Evolutionary conservation across 2,329 filamentous ascomycete species (phyloP).

Genomic region (Fusarium concolor): DNA sequence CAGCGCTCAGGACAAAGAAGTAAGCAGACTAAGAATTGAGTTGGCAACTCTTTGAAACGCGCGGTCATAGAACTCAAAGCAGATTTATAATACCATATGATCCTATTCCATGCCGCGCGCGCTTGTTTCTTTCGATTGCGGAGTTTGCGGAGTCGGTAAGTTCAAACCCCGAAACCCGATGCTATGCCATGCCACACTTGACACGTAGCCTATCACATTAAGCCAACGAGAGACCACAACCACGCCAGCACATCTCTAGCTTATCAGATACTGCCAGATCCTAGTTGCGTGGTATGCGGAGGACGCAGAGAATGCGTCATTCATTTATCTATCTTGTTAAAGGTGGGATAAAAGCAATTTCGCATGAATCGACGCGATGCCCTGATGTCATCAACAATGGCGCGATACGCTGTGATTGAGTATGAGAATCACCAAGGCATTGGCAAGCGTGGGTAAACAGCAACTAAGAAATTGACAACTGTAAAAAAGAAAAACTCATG

Average conservation of each 20-base stretch:
- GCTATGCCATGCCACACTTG: conserved; percentile 14
- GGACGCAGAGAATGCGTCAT: conserved; percentile 32
- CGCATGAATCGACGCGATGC: conserved; percentile 4
- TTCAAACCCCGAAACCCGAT: conserved; percentile 16
- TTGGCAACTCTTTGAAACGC: conserved; percentile 5
- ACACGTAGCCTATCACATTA: conserved; percentile 9
- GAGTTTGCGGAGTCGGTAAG: conserved; percentile 27
- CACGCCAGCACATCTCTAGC: conserved; percentile 32
- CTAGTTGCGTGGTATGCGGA: conserved; percentile 27
- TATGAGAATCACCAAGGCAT: not conserved
- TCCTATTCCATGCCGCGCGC: conserved; percentile 10
- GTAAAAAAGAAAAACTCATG: not conserved
- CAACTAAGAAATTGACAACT: conserved; percentile 17
- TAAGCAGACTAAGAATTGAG: conserved; percentile 9
- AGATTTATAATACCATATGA: conserved; percentile 12
- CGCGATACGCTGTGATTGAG: not conserved
- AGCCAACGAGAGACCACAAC: conserved; percentile 15
- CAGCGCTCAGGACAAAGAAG: not conserved
- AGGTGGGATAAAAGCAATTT: conserved; percentile 8
- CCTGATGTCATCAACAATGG: conserved; percentile 2
- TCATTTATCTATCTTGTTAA: conserved; percentile 22
- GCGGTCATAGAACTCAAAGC: conserved; percentile 3
- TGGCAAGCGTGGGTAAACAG: not conserved
- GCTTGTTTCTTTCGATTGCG: conserved; percentile 14
- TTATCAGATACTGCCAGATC: conserved; percentile 39